phyloP scores from a whole-genome alignment of 176 grass and related monocot genomes.

The Typha latifolia region DNA sequence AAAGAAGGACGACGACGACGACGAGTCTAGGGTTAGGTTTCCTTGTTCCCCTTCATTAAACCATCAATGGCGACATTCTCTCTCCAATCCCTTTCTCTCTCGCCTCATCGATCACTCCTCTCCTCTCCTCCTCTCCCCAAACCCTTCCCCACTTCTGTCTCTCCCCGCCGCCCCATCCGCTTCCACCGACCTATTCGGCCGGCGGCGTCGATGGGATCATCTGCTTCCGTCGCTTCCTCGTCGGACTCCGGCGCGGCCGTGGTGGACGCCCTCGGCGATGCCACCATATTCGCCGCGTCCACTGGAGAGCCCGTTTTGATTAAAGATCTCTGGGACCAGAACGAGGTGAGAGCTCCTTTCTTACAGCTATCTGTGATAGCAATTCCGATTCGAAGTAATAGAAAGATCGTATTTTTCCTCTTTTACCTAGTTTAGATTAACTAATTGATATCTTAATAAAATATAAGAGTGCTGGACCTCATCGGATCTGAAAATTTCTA shows the following conservation, averaged over 20 bases:
- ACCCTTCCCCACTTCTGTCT: not conserved
- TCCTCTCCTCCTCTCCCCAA: not conserved
- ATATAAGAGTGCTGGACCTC: not conserved
- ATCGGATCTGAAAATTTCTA: not conserved
- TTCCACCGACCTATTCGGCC: not conserved
- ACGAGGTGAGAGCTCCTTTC: constrained; percentile 22
- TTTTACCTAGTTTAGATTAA: not conserved
- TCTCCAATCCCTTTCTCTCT: constrained; percentile 1
- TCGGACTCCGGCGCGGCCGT: constrained; percentile 3
- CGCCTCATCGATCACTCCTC: not conserved
- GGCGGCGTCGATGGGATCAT: constrained; percentile 7
- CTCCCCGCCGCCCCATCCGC: not conserved
- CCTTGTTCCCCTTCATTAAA: not conserved
- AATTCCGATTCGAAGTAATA: not conserved
- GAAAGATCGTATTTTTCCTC: not conserved
- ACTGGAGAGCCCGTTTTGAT: constrained; percentile 43
- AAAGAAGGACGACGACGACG: constrained; percentile 17
- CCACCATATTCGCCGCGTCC: constrained; percentile 40
- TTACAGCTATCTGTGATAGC: not conserved
- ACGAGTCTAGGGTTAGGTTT: constrained; percentile 22
- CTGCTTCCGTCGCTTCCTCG: not conserved
- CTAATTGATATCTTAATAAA: not conserved
- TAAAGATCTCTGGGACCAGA: constrained; percentile 58
- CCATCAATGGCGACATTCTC: constrained; percentile 30
- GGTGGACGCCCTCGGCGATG: constrained; percentile 37